Conservation (phyloP, 805 yeast genomes). For the Candida arabinofermentans region DNA sequence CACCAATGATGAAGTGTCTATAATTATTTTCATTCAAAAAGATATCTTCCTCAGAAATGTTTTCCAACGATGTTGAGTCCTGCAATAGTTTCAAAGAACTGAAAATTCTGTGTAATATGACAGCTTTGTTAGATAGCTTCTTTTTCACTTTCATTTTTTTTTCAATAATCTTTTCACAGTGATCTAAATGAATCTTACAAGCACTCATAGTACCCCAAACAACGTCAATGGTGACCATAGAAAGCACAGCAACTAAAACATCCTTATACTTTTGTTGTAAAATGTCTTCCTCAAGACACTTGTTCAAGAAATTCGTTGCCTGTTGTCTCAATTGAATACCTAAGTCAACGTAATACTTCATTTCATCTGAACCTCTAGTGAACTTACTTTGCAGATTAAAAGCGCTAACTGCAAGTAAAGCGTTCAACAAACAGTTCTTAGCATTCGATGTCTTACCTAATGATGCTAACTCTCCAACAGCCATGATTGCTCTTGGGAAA, state of each 20-base stretch:
- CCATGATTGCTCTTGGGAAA: conserved; percentile 76
- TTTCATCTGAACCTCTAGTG: conserved; percentile 59
- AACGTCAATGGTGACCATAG: conserved; percentile 84
- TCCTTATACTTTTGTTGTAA: conserved; percentile 73
- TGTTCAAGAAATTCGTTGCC: conserved; percentile 63
- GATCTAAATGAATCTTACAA: conserved; percentile 67
- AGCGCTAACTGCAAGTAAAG: conserved; percentile 76
- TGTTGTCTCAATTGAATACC: conserved; percentile 74
- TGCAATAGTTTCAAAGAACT: conserved; percentile 72
- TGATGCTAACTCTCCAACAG: conserved; percentile 76
- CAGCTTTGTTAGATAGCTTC: conserved; percentile 69
- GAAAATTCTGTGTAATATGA: conserved; percentile 71
- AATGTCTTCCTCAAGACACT: conserved; percentile 49
- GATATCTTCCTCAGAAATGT: conserved; percentile 31
- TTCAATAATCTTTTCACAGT: conserved; percentile 72
- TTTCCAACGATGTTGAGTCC: conserved; percentile 60
- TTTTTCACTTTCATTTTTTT: conserved; percentile 64
- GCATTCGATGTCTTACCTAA: conserved; percentile 73
- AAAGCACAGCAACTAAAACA: conserved; percentile 73
- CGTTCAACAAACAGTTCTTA: conserved; percentile 72
- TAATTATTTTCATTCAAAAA: conserved; percentile 34
- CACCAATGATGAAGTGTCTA: conserved; percentile 31
- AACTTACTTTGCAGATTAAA: conserved; percentile 74
- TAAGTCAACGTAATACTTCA: conserved; percentile 64
- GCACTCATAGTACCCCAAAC: conserved; percentile 91